Percentiles rank a stretch among this genome's conserved stretches.
phyloP scores from a whole-genome alignment of 176 grass and related monocot species.

The Carex littledalei region DNA sequence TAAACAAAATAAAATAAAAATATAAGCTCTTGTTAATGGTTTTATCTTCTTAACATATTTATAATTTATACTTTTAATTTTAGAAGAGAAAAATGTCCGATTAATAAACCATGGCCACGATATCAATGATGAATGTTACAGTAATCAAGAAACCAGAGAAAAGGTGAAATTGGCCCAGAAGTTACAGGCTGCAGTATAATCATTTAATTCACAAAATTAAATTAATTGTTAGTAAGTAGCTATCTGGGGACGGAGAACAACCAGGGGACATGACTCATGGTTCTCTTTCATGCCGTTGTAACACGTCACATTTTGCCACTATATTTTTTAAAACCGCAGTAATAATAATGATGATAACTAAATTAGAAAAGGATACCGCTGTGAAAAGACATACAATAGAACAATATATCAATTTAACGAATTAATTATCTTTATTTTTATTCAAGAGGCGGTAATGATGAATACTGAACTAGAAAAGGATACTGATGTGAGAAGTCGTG shows the following conservation, averaged over 20 bases:
- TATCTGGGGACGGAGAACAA: neutral
- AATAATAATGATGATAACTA: neutral
- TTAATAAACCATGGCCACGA: neutral
- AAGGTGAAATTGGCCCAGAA: neutral
- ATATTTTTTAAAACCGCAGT: neutral
- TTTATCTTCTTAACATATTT: too few relatives aligned
- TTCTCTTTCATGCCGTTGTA: neutral
- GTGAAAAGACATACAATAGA: neutral
- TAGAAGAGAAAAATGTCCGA: too few relatives aligned
- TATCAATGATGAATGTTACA: neutral
- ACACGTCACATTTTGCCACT: neutral
- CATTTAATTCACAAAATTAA: neutral
- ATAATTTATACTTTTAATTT: too few relatives aligned
- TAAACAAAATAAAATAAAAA: too few relatives aligned
- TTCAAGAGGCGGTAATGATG: neutral
- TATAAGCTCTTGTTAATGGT: too few relatives aligned
- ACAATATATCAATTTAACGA: neutral
- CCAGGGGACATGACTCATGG: neutral
- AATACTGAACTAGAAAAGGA: neutral
- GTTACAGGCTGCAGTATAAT: neutral
- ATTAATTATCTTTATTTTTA: neutral
- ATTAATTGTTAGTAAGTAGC: conserved; percentile 19
- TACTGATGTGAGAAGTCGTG: neutral
- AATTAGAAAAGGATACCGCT: neutral
- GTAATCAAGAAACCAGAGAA: neutral